Evolutionary conservation across 352 stramenopile species (phyloP).

Genomic region (Aphanomyces euteiches): DNA sequence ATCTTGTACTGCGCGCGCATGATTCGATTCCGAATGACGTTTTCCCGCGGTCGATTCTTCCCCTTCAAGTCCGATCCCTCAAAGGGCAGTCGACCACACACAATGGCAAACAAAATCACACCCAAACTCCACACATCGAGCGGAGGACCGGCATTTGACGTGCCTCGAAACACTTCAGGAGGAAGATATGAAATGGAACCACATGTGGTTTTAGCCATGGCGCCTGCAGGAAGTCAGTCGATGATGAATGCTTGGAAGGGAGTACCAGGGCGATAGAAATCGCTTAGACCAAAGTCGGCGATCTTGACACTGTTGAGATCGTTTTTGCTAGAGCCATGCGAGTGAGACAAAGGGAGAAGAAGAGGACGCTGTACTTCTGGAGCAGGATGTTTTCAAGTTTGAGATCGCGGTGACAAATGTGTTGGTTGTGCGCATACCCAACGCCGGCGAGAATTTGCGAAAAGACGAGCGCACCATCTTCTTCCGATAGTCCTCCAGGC

Average conservation of each 20-base stretch:
- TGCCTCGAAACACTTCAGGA: constrained; percentile 82
- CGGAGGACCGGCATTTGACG: constrained; percentile 74
- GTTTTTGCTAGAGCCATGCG: constrained; percentile 51
- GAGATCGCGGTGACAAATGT: constrained; percentile 86
- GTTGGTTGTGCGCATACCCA: constrained; percentile 84
- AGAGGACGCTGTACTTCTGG: constrained; percentile 45
- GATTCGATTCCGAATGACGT: constrained; percentile 82
- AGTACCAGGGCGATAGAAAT: constrained; percentile 79
- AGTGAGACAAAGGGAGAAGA: not conserved
- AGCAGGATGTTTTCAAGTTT: constrained; percentile 88
- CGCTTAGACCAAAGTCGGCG: constrained; percentile 82
- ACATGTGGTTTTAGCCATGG: constrained; percentile 85
- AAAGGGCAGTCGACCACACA: constrained; percentile 79
- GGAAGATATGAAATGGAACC: constrained; percentile 84
- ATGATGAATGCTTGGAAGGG: not conserved
- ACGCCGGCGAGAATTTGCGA: constrained; percentile 75
- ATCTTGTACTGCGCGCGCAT: constrained; percentile 84
- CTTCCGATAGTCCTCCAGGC: constrained; percentile 50
- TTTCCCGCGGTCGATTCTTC: constrained; percentile 68
- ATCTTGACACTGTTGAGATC: constrained; percentile 82
- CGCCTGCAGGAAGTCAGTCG: constrained; percentile 33
- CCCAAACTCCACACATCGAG: constrained; percentile 89
- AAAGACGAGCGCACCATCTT: constrained; percentile 61
- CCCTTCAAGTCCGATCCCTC: constrained; percentile 74
- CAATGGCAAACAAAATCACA: constrained; percentile 82